A percentile compares a stretch with the other conserved stretches of the same genome.
Conservation (phyloP, 2,329 filamentous ascomycete genomes). For the Cercospora sp. region DNA sequence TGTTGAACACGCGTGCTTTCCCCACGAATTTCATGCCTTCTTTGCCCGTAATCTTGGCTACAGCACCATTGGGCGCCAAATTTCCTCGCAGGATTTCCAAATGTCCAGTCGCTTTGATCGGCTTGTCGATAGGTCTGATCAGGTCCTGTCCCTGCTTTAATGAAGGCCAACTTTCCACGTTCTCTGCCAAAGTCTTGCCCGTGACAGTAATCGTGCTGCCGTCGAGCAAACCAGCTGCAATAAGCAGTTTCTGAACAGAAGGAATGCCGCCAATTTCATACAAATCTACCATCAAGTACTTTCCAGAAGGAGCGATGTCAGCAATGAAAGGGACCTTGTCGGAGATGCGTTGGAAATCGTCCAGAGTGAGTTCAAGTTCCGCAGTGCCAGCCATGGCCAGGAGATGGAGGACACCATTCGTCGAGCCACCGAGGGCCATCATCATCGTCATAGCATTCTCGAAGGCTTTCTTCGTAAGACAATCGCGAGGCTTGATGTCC, state of each 20-base stretch:
- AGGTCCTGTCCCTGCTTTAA: slow-evolving; percentile 76
- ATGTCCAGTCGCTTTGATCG: slow-evolving; percentile 84
- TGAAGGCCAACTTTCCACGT: slow-evolving; percentile 73
- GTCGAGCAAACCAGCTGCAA: slow-evolving; percentile 73
- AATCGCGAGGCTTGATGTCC: slow-evolving; percentile 76
- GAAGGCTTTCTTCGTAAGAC: slow-evolving; percentile 77
- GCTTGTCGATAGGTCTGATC: slow-evolving; percentile 76
- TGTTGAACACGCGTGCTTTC: slow-evolving; percentile 79
- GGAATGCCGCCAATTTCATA: slow-evolving; percentile 84
- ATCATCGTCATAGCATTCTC: slow-evolving; percentile 88
- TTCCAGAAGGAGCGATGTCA: slow-evolving; percentile 78
- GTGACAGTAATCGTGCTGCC: slow-evolving; percentile 79
- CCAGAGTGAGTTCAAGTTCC: slow-evolving; percentile 71
- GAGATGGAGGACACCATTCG: slow-evolving; percentile 85
- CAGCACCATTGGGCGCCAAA: slow-evolving; percentile 81
- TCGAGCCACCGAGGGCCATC: slow-evolving; percentile 88
- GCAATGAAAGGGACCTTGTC: slow-evolving; percentile 84
- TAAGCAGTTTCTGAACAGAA: slow-evolving; percentile 79
- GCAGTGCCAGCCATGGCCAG: slow-evolving; percentile 88
- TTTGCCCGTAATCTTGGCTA: slow-evolving; percentile 96
- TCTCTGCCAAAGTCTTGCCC: slow-evolving; percentile 78
- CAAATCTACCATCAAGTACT: slow-evolving; percentile 84
- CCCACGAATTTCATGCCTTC: slow-evolving; percentile 83
- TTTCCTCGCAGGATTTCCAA: slow-evolving; percentile 86
- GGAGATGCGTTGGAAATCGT: slow-evolving; percentile 79